Evolutionary conservation across 2,329 filamentous ascomycete genomes (phyloP).

Genomic region (Ramularia collo-cygni): DNA sequence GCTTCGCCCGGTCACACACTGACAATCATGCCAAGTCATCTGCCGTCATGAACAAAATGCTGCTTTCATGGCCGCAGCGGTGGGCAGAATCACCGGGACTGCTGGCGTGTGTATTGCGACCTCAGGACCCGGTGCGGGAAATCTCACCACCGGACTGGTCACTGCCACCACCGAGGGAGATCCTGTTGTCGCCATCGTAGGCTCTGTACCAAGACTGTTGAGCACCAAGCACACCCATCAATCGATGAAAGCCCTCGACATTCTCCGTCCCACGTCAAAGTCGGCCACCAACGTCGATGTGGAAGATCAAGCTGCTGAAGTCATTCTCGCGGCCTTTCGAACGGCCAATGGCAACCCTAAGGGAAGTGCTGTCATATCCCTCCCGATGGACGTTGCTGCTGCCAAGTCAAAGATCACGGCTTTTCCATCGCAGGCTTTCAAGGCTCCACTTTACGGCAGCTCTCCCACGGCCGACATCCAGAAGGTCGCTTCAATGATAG

Average conservation of each 20-base stretch:
- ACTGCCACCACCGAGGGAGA: conserved; percentile 45
- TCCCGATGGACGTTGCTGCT: conserved; percentile 42
- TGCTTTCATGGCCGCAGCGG: conserved; percentile 44
- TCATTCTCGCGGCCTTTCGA: conserved; percentile 42
- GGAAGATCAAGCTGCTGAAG: conserved; percentile 44
- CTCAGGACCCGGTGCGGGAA: conserved; percentile 43
- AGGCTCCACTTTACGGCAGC: conserved; percentile 36
- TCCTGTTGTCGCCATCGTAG: conserved; percentile 45
- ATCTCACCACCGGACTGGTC: conserved; percentile 41
- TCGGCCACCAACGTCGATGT: conserved; percentile 37
- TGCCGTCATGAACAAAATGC: conserved; percentile 47
- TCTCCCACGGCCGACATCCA: conserved; percentile 30
- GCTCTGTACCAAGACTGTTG: conserved; percentile 40
- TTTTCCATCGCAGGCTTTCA: conserved; percentile 36
- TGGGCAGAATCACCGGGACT: conserved; percentile 41
- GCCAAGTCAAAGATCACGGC: conserved; percentile 34
- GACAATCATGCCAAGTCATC: conserved; percentile 26
- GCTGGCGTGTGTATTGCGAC: conserved; percentile 44
- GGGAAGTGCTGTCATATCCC: conserved; percentile 38
- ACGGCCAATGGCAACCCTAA: conserved; percentile 37
- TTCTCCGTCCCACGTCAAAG: conserved; percentile 41
- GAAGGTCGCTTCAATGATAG: conserved; percentile 31
- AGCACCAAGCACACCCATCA: conserved; percentile 44
- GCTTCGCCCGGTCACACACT: too few species aligned
- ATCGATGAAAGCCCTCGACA: conserved; percentile 39